phyloP scores from a whole-genome alignment of 2,329 filamentous ascomycete species.

The Monosporascus ibericus region DNA sequence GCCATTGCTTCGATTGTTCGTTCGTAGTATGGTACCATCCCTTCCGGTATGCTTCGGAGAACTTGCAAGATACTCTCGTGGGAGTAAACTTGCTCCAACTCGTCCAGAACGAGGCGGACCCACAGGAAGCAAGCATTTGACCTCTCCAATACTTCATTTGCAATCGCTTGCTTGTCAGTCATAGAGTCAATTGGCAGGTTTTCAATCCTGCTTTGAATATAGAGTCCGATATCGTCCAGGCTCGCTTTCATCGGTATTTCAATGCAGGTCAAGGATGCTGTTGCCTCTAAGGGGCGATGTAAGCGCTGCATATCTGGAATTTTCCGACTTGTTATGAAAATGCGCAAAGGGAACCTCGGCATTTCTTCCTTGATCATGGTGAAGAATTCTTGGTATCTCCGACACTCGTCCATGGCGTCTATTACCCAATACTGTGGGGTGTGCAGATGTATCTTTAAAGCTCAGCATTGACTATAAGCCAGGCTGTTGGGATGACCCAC shows the following conservation, averaged over 20 bases:
- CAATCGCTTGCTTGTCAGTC: constrained; percentile 8
- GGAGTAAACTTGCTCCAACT: constrained; percentile 19
- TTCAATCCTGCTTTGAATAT: constrained; percentile 15
- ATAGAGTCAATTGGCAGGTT: constrained; percentile 9
- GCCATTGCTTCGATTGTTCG: constrained; percentile 16
- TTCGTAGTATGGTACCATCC: constrained; percentile 25
- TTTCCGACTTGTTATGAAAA: constrained; percentile 24
- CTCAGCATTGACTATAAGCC: too few species aligned
- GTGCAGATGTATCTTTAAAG: constrained; percentile 5
- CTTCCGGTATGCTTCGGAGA: constrained; percentile 24
- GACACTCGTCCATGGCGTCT: constrained; percentile 30
- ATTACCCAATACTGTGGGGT: constrained; percentile 27
- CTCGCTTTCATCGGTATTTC: constrained; percentile 19
- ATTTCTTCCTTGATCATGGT: constrained; percentile 14
- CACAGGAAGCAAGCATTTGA: constrained; percentile 28
- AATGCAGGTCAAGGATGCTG: constrained; percentile 2
- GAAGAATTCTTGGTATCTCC: constrained; percentile 16
- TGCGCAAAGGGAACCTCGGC: constrained; percentile 16
- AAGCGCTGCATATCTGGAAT: constrained; percentile 13
- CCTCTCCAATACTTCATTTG: constrained; percentile 15
- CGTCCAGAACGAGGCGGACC: constrained; percentile 24
- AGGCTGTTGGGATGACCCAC: not conserved
- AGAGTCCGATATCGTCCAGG: constrained; percentile 19
- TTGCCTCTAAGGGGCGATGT: constrained; percentile 2
- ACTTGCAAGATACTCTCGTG: constrained; percentile 20